Evolutionary conservation across 371 early-diverging fungal genomes (phyloP), one percentile per base, ranked within the genome.

Genomic region (Coelomomyces lativittatus): DNA sequence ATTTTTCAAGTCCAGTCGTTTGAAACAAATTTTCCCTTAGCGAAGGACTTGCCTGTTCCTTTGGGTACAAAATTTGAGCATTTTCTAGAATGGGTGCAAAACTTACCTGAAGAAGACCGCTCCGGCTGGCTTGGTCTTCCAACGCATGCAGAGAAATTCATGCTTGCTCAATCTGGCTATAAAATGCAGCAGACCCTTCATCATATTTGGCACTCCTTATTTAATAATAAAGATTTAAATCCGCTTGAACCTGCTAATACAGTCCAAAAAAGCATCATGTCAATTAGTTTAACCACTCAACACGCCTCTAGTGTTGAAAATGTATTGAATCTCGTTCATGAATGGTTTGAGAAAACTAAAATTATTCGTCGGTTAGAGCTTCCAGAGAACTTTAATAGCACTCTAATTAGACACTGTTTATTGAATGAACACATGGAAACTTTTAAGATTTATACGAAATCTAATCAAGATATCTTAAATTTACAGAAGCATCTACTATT

Each of bases 61-160:
- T 95, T 92, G 40, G 91, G 86, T 32, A 86, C 80, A n/a, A 73
- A 72, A 56, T 64, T 83, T 53, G 81, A 83, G 3, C 82, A 89
- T 44, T 88, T 92, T 58, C 39, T 86, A 51, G 70, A 75, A 5
- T 97, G 97, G 97, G 85, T 85, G 35, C 66, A 67, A 31, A 69
- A 66, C 29, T 58, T 96, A 46, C 91, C 93, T 9, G 91, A 89
- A 31, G 78, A 80, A 49, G 87, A 95, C 60, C 91, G 95, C 14
- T 96, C 97, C 19, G 77, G 82, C 15, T 96, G 97, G 97, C 71
- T 96, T 39, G 92, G 97, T 12, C 70, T 96, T 37, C 92, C 93
- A n/a, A 58, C 70, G 15, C 86, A 88, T 54, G 93, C 97, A 14
- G 96, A 96, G 58, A 80, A 78, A 44, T 82, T 91, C 23, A 68